A percentile compares a stretch with the other conserved stretches of the same genome.
These are phyloP conservation scores for Phytophthora quininea DNA, from an alignment of 352 stramenopile genomes.

Conservation along the genomic window DNA sequence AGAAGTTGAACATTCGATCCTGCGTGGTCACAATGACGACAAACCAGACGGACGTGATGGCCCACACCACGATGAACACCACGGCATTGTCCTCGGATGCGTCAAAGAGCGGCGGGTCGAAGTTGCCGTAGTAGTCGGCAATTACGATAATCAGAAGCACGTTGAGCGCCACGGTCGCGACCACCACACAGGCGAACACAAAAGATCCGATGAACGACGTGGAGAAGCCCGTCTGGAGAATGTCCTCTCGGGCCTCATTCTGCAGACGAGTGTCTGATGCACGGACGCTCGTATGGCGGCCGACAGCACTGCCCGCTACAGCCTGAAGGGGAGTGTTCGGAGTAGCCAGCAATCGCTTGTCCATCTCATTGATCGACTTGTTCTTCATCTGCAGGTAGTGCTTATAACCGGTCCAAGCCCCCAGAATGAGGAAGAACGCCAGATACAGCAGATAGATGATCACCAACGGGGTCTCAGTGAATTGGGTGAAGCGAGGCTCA, in stretches of 20 bases:
- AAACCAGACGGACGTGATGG: conserved; percentile 27
- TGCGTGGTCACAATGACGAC: conserved; percentile 22
- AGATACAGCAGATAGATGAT: conserved; percentile 40
- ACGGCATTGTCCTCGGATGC: conserved; percentile 21
- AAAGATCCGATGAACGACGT: conserved; percentile 14
- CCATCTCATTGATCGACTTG: conserved; percentile 38
- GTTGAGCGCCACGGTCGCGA: conserved; percentile 48
- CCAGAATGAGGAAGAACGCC: conserved; percentile 39
- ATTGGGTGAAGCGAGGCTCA: conserved; percentile 29
- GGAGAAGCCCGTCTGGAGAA: conserved; percentile 28
- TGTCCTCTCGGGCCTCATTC: conserved; percentile 7
- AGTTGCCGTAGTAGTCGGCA: conserved; percentile 54
- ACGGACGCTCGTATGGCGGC: conserved; percentile 20
- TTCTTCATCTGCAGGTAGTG: conserved; percentile 27
- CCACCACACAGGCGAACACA: conserved; percentile 48
- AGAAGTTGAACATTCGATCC: conserved; percentile 39
- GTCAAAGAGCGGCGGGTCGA: conserved; percentile 36
- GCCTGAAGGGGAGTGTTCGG: conserved; percentile 26
- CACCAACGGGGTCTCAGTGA: conserved; percentile 28
- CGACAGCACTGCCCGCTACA: conserved; percentile 8
- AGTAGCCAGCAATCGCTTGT: conserved; percentile 19
- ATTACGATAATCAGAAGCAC: conserved; percentile 54
- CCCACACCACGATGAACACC: conserved; percentile 39
- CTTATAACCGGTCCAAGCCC: conserved; percentile 25
- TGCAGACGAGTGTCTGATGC: conserved; percentile 22